Evolutionary conservation across 2,329 filamentous ascomycete species (phyloP).

Genomic region (Fusarium sp.): DNA sequence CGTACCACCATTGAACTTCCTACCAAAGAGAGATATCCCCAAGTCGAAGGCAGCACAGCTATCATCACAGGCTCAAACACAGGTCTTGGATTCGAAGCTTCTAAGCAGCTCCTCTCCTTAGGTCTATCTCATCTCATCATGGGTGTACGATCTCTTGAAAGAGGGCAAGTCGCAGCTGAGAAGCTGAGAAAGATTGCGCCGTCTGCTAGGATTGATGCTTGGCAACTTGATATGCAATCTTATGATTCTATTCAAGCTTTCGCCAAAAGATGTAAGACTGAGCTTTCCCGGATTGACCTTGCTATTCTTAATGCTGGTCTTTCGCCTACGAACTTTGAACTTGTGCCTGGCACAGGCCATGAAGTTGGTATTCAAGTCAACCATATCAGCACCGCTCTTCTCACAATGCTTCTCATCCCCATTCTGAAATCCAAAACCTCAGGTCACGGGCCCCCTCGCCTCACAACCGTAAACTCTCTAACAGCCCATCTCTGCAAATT

Average conservation of each 20-base stretch:
- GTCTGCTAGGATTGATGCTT: slow-evolving; percentile 40
- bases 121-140: slow-evolving; percentile 30
- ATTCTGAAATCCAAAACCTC: slow-evolving; percentile 26
- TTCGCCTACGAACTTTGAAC: slow-evolving; percentile 25
- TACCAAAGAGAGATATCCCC: slow-evolving; percentile 26
- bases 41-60: slow-evolving; percentile 26
- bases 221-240: slow-evolving; percentile 43
- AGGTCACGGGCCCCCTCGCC: slow-evolving; percentile 15
- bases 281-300: slow-evolving; percentile 37
- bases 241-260: slow-evolving; percentile 43
- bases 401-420: slow-evolving; percentile 47
- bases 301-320: slow-evolving; percentile 53
- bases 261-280: slow-evolving; percentile 16
- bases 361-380: slow-evolving; percentile 51
- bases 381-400: slow-evolving; percentile 46
- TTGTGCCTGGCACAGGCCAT: slow-evolving; percentile 40
- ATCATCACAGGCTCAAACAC: slow-evolving; percentile 46
- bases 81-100: slow-evolving; percentile 42
- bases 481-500: slow-evolving; percentile 45
- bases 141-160: slow-evolving; percentile 35
- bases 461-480: slow-evolving; percentile 49
- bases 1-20: slow-evolving; percentile 38
- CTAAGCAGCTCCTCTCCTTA: slow-evolving; percentile 38
- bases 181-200: slow-evolving; percentile 2
- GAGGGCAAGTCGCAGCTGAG: slow-evolving; percentile 21